These are phyloP conservation scores for Acanthamoeba lenticulata DNA, from an alignment of 208 protist genomes.

Conservation along the genomic window DNA sequence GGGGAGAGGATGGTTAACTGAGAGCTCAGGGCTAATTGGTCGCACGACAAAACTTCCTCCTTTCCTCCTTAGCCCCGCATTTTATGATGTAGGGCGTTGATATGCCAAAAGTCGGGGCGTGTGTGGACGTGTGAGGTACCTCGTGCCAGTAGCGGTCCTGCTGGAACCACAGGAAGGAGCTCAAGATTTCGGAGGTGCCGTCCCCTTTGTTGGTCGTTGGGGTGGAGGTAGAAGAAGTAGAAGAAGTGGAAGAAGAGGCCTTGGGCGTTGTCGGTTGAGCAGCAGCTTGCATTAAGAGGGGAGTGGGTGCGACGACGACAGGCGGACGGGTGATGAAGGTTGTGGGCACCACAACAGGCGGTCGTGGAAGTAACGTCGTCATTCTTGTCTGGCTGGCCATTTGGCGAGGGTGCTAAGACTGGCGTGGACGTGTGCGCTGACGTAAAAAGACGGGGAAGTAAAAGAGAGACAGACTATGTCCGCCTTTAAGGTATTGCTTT, in stretches of 20 bases:
- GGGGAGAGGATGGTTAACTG: not conserved
- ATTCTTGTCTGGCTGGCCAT: not conserved
- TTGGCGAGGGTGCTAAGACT: too few species aligned
- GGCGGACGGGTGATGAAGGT: not conserved
- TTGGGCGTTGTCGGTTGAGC: too few species aligned
- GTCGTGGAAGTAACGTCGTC: not conserved
- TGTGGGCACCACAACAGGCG: not conserved
- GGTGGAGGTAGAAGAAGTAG: not conserved
- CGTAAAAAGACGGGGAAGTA: too few species aligned
- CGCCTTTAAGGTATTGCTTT: too few species aligned
- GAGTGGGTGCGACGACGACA: not conserved
- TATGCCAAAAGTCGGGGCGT: not conserved
- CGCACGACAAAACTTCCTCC: too few species aligned
- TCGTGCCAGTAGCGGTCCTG: conserved; percentile 33
- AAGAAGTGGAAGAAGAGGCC: not conserved
- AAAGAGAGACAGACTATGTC: too few species aligned
- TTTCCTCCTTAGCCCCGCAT: too few species aligned
- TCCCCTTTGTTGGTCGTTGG: not conserved
- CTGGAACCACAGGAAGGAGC: conserved; percentile 31
- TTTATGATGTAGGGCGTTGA: not conserved
- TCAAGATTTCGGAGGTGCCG: not conserved
- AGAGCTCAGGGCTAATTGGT: too few species aligned
- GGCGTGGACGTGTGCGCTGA: too few species aligned
- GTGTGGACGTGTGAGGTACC: not conserved
- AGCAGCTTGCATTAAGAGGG: too few species aligned